Conservation (phyloP, 306 rosid species). For the Phaseolus lunatus region DNA sequence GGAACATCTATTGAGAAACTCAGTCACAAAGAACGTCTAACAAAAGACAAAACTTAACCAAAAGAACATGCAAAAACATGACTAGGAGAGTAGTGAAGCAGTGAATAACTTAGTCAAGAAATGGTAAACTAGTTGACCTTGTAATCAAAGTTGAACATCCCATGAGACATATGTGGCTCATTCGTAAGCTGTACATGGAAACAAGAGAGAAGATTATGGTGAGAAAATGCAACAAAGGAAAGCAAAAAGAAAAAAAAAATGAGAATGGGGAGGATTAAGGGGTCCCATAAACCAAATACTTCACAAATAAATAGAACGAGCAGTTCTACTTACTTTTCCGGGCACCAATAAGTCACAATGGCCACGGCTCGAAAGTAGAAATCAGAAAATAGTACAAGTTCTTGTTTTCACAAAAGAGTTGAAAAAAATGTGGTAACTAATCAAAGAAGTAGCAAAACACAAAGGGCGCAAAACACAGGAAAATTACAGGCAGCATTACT, state of each 20-base stretch:
- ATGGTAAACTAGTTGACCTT: conserved; percentile 59
- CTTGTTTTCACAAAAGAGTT: conserved; percentile 4
- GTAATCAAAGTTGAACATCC: conserved; percentile 89
- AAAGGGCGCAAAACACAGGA: not conserved
- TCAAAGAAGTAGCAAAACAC: not conserved
- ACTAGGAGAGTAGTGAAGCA: not conserved
- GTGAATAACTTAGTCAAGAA: not conserved
- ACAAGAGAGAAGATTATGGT: not conserved
- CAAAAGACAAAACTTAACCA: not conserved
- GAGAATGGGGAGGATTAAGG: not conserved
- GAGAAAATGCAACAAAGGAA: not conserved
- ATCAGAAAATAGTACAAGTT: not conserved
- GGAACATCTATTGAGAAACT: conserved; percentile 8
- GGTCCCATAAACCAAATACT: not conserved
- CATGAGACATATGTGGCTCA: conserved; percentile 99
- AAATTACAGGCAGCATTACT: conserved; percentile 12
- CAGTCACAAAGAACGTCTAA: not conserved
- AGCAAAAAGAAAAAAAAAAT: not conserved
- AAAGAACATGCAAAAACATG: conserved; percentile 7
- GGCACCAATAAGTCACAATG: not conserved
- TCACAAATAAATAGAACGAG: not conserved
- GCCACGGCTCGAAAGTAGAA: conserved; percentile 6
- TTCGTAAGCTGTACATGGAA: conserved; percentile 71
- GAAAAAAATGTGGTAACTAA: conserved; percentile 18
- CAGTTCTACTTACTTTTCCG: not conserved